phyloP scores from a whole-genome alignment of 2,329 filamentous ascomycete genomes.

The Xylaria multiplex region DNA sequence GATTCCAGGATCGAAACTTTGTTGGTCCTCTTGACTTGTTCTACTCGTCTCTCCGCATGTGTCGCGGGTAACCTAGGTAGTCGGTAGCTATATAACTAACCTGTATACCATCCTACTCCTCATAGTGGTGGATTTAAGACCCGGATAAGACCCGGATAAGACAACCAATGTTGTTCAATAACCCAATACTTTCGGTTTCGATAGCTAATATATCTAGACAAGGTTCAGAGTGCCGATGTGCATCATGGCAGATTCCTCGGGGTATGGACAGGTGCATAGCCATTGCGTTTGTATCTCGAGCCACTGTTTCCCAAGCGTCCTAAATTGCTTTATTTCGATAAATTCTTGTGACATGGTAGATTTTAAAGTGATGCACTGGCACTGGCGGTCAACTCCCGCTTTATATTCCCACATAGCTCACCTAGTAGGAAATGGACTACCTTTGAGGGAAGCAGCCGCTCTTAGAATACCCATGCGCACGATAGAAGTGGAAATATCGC shows the following conservation, averaged over 20 bases:
- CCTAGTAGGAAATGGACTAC: neutral
- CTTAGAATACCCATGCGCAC: neutral
- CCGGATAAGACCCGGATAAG: no score
- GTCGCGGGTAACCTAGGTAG: no score
- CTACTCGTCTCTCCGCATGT: no score
- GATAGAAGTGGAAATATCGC: neutral
- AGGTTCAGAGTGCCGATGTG: neutral
- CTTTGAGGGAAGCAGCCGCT: neutral
- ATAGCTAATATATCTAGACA: neutral
- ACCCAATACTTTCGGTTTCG: no score
- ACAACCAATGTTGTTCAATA: no score
- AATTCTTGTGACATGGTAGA: neutral
- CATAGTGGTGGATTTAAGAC: no score
- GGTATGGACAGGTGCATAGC: neutral
- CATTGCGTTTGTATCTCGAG: neutral
- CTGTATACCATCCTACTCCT: no score
- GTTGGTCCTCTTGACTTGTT: no score
- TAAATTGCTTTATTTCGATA: neutral
- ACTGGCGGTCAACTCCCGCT: neutral
- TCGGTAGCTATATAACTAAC: no score
- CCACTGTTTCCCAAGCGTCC: neutral
- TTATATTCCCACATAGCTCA: constrained; percentile 4
- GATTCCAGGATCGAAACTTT: no score
- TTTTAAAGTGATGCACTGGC: neutral
- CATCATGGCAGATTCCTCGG: neutral